These are phyloP conservation scores for Phaeolepiota aurea DNA, from an alignment of 768 basidiomycete species.

Conservation along the genomic window DNA sequence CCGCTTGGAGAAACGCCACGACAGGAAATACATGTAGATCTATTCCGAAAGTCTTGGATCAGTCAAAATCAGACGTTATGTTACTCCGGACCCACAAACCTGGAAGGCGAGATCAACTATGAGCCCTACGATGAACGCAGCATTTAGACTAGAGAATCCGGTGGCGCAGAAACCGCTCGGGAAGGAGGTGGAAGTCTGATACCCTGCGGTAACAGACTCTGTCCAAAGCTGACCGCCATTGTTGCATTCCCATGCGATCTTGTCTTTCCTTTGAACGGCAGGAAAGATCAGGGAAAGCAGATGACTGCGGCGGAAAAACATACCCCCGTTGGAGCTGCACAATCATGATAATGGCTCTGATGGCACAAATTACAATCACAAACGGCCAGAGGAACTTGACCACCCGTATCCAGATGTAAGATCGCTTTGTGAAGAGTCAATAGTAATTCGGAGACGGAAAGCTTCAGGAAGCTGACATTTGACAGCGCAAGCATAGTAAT, in stretches of 20 bases:
- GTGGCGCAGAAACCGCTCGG: constrained; percentile 49
- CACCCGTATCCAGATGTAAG: constrained; percentile 60
- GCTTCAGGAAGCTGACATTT: constrained; percentile 34
- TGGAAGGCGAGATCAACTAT: constrained; percentile 61
- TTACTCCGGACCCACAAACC: constrained; percentile 26
- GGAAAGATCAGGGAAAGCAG: constrained; percentile 8
- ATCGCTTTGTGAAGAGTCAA: constrained; percentile 37
- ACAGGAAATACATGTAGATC: constrained; percentile 73
- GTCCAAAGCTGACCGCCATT: constrained; percentile 63
- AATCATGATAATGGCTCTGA: constrained; percentile 68
- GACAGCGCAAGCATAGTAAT: constrained; percentile 53
- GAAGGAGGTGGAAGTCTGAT: constrained; percentile 31
- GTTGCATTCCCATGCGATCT: constrained; percentile 66
- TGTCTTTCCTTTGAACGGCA: constrained; percentile 41
- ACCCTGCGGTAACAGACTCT: constrained; percentile 30
- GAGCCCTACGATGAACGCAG: constrained; percentile 56
- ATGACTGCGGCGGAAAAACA: constrained; percentile 16
- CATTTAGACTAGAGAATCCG: constrained; percentile 53
- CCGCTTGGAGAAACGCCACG: constrained; percentile 66
- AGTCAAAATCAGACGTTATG: constrained; percentile 2
- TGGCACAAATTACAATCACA: constrained; percentile 51
- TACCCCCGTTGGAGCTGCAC: constrained; percentile 65
- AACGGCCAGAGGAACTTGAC: constrained; percentile 66
- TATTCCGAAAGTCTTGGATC: constrained; percentile 20
- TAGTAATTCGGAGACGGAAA: background rate